Conservation (phyloP, 2,329 filamentous ascomycete genomes). For the Sarocladium kiliense region DNA sequence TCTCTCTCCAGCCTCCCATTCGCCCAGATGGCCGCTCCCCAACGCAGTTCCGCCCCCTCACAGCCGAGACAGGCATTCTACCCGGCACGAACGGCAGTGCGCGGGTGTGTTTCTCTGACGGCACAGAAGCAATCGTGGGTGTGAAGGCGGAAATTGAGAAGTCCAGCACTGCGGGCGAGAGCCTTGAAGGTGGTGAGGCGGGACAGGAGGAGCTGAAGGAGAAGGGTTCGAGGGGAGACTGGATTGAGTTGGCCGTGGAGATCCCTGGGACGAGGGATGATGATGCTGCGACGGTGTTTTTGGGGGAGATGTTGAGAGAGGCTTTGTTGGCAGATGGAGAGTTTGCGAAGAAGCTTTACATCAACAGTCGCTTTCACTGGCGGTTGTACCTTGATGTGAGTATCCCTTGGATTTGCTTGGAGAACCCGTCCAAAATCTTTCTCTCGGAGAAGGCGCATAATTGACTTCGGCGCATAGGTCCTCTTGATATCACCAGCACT, state of each 20-base stretch:
- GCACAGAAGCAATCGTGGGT: constrained; percentile 91
- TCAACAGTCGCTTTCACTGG: constrained; percentile 94
- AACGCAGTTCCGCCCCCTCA: constrained; percentile 84
- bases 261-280: constrained; percentile 89
- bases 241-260: constrained; percentile 89
- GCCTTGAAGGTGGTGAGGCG: constrained; percentile 33
- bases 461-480: constrained; percentile 50
- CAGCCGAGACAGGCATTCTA: constrained; percentile 85
- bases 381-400: constrained; percentile 89
- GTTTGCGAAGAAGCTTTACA: constrained; percentile 69
- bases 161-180: constrained; percentile 37
- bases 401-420: constrained; percentile 15
- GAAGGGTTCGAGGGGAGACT: constrained; percentile 46
- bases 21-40: constrained; percentile 80
- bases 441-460: not conserved
- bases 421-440: not conserved
- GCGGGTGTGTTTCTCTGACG: constrained; percentile 88
- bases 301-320: constrained; percentile 84
- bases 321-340: constrained; percentile 70
- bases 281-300: constrained; percentile 80
- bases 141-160: constrained; percentile 92
- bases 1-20: constrained; percentile 75
- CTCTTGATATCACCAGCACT: constrained; percentile 88
- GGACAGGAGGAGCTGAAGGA: constrained; percentile 22
- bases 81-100: constrained; percentile 89